Conservation (phyloP, 2,329 filamentous ascomycete genomes). For the Fusarium sp. region DNA sequence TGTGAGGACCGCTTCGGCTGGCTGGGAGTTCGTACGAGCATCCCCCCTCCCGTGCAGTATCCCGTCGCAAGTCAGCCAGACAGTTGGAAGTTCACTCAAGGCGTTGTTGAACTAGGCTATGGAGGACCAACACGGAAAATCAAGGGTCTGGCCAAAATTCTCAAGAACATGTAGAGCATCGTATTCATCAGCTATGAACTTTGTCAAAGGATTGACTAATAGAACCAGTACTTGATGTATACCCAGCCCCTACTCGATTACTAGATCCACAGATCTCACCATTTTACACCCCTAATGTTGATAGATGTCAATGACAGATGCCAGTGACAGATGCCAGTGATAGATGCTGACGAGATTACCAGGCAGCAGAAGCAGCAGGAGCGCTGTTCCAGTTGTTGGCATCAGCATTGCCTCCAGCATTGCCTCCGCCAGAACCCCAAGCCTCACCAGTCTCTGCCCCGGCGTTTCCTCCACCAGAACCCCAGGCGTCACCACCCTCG, state of each 20-base stretch:
- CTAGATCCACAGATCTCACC: background rate
- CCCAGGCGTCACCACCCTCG: slow-evolving; percentile 21
- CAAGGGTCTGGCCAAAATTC: slow-evolving; percentile 52
- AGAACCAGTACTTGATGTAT: background rate
- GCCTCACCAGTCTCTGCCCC: slow-evolving; percentile 8
- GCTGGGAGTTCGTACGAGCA: slow-evolving; percentile 73
- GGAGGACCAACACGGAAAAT: slow-evolving; percentile 52
- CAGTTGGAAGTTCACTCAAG: slow-evolving; percentile 71
- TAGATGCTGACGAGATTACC: slow-evolving; percentile 12
- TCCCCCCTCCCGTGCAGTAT: slow-evolving; percentile 82
- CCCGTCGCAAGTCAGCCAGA: slow-evolving; percentile 71
- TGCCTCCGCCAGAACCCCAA: slow-evolving; percentile 11
- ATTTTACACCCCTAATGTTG: background rate
- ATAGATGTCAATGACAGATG: background rate
- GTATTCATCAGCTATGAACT: background rate
- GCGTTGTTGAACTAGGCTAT: slow-evolving; percentile 69
- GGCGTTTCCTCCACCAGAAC: slow-evolving; percentile 20
- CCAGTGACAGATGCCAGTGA: background rate
- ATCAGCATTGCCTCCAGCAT: background rate
- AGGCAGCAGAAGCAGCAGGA: slow-evolving; percentile 7
- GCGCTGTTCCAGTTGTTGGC: slow-evolving; percentile 3
- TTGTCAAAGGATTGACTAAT: slow-evolving; percentile 1
- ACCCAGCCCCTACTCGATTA: background rate
- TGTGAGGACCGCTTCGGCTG: slow-evolving; percentile 75
- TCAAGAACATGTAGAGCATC: slow-evolving; percentile 52